Percentiles rank a stretch among this genome's conserved stretches.
Evolutionary conservation across 2,329 filamentous ascomycete species (phyloP).

Genomic region (Pseudogymnoascus sp.): DNA sequence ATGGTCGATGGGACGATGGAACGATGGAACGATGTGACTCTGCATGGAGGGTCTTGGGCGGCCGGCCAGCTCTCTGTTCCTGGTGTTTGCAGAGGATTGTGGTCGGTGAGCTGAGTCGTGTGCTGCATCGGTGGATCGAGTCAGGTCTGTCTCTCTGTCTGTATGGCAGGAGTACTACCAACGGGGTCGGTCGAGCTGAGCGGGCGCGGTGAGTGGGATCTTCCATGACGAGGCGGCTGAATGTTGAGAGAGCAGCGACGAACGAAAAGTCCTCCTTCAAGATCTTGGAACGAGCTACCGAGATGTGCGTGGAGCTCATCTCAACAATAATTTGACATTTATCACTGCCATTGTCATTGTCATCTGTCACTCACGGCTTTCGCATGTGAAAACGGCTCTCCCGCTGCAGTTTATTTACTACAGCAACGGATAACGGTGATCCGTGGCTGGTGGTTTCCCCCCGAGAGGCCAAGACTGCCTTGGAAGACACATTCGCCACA

Average conservation of each 20-base stretch:
- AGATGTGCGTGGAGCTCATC: not conserved
- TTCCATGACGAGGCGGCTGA: not conserved
- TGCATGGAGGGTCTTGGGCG: not conserved
- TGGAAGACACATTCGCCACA: slow-evolving; percentile 1
- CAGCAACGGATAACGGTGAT: not conserved
- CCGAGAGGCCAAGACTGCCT: not conserved
- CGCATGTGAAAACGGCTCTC: not conserved
- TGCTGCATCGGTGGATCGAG: not conserved
- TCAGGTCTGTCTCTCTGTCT: not conserved
- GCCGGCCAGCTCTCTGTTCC: not conserved
- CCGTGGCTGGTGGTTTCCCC: not conserved
- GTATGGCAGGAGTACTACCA: not conserved
- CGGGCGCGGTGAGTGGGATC: not conserved
- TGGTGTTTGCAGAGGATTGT: not conserved
- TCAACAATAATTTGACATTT: not conserved
- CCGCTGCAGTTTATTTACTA: not conserved
- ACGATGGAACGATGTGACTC: not conserved
- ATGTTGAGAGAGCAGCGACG: not conserved
- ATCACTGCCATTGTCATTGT: not conserved
- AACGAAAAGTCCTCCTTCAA: not conserved
- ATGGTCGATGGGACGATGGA: not conserved
- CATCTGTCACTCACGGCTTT: not conserved
- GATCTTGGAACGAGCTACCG: not conserved
- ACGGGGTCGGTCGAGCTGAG: not conserved
- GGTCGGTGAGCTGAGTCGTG: slow-evolving; percentile 4